Percentiles rank a stretch among this genome's conserved stretches.
Evolutionary conservation across 148 eudicot species (phyloP).

Genomic region (Rheum nobile): DNA sequence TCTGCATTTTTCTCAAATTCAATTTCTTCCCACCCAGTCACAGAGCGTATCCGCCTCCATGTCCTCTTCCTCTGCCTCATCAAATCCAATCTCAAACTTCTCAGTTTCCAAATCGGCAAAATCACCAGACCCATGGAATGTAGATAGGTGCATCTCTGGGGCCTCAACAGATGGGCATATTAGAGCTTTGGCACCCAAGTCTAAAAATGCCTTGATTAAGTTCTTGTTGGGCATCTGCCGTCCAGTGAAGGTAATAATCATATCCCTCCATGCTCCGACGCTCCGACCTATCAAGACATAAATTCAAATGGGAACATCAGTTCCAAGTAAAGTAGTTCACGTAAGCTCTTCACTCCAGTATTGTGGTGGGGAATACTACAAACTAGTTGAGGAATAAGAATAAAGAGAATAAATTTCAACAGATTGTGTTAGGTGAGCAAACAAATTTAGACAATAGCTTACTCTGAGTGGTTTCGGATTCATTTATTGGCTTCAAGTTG

Average conservation of each 20-base stretch:
- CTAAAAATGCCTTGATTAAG: constrained; percentile 69
- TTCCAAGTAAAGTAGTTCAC: neutral
- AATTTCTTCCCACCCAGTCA: constrained; percentile 96
- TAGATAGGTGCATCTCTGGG: constrained; percentile 57
- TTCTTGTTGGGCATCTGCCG: constrained; percentile 49
- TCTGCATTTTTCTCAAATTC: constrained; percentile 62
- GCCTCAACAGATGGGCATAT: constrained; percentile 79
- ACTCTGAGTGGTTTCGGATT: too few relatives aligned
- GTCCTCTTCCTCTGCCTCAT: constrained; percentile 30
- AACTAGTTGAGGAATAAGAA: too few relatives aligned
- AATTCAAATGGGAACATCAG: neutral
- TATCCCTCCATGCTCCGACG: constrained; percentile 96
- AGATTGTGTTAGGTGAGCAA: neutral
- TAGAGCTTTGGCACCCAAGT: constrained; percentile 93
- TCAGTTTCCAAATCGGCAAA: constrained; percentile 55
- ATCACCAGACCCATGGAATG: constrained; percentile 63
- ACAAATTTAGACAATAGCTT: too few relatives aligned
- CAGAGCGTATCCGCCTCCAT: constrained; percentile 44
- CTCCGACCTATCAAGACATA: constrained; percentile 47
- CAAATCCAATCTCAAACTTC: constrained; percentile 86
- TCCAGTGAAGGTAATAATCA: constrained; percentile 72
- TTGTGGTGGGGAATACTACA: too few relatives aligned
- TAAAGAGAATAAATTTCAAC: neutral
- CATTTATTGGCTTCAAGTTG: too few relatives aligned
- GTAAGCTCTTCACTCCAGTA: too few relatives aligned